A percentile compares a stretch with the other conserved stretches of the same genome.
Evolutionary conservation across 768 basidiomycete species (phyloP).

Genomic region (Aureoboletus auriporus): DNA sequence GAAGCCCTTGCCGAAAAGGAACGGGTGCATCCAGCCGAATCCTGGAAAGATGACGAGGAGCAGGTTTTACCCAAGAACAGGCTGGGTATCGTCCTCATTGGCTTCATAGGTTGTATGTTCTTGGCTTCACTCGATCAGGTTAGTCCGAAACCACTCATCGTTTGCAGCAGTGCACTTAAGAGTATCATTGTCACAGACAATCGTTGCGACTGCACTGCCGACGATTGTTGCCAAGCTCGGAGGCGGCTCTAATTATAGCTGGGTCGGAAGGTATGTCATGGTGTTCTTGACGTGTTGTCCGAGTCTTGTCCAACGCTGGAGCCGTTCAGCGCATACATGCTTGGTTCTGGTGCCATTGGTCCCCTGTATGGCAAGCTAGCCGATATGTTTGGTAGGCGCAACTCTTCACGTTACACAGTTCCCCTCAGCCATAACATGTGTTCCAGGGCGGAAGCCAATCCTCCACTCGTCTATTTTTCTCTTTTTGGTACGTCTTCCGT

Average conservation of each 20-base stretch:
- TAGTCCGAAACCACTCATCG: slow-evolving; percentile 1
- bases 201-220: slow-evolving; percentile 72
- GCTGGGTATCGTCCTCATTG: slow-evolving; percentile 23
- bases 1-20: slow-evolving; percentile 16
- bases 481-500: slow-evolving; percentile 53
- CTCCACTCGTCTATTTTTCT: slow-evolving; percentile 60
- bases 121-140: slow-evolving; percentile 61
- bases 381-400: slow-evolving; percentile 41
- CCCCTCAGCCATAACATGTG: not conserved
- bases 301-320: not conserved
- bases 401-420: not conserved
- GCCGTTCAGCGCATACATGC: slow-evolving; percentile 59
- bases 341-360: slow-evolving; percentile 60
- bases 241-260: slow-evolving; percentile 61
- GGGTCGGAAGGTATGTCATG: slow-evolving; percentile 60
- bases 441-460: slow-evolving; percentile 61
- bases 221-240: slow-evolving; percentile 66
- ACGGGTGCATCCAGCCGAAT: slow-evolving; percentile 40
- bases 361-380: slow-evolving; percentile 80
- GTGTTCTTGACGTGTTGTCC: not conserved
- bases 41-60: slow-evolving; percentile 53
- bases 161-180: not conserved
- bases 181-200: slow-evolving; percentile 40
- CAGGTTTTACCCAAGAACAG: slow-evolving; percentile 45
- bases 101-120: slow-evolving; percentile 27